Evolutionary conservation across 805 yeast genomes (phyloP), one percentile per base, ranked within the genome.

Genomic region (Yamadazyma tumulicola): DNA sequence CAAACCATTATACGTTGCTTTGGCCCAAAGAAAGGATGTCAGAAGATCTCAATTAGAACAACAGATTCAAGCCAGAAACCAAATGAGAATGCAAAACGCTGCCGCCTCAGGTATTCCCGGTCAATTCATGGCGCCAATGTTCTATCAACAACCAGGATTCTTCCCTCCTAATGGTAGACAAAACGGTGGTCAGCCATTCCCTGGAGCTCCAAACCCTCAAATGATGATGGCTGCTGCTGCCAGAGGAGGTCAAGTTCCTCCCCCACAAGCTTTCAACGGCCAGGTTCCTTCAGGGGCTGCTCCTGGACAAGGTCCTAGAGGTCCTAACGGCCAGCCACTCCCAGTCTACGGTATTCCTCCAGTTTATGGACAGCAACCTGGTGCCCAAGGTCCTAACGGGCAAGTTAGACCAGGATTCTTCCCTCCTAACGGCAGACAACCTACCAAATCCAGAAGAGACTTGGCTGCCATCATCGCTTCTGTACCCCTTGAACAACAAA

Each of bases 11-110:
- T 93, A 91, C 65, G 98, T 93, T 69, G 96, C 97, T 43, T 80
- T 93, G 59, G 98, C 98, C 53, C 98, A 93, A 79, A 85, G 96
- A 69, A 91, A 87, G 74, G 98, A 91, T 54, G 95, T 87, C 39
- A 88, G 98, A 79, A 84, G 95, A 64, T 78, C 86, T 54, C 97
- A 93, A 75, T 76, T 93, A 64, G 91, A 87, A 66, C 97, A 93
- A 74, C 97, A 93, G 72, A 85, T 88, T 61, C 95, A 85, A 68
- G 97, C 96, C 50, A 86, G 96, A 75, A 87, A 86, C 79, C 97
- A 91, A 72, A 79, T 89, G 83, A 86, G 97, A 77, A 77, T 88
- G 77, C 97, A 91, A 75, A 96, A 88, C 69, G 95, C 89, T 63
- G 86, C 86, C 51, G 95, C 94, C 48, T 35, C 42, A 30, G 89